Evolutionary conservation across 1,284 basidiomycete species (phyloP), one percentile per base, ranked within the genome.

Genomic region (Puccinia triticina): DNA sequence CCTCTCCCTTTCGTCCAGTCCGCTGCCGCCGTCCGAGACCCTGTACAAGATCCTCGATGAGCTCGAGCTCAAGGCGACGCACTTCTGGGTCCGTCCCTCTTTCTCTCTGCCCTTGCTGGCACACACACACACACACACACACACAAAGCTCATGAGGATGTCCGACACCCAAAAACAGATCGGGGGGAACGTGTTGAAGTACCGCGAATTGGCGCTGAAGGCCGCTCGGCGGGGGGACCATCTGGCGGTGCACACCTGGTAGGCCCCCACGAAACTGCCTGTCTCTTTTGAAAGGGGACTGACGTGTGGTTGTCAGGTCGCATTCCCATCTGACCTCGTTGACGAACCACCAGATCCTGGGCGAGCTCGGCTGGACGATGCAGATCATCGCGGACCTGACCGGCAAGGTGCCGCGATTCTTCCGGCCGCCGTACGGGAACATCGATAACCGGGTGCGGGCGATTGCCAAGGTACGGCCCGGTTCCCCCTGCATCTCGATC

Each of bases 181-280:
- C 16, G 80, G 80, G 43, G 73, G 73, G 37, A 82, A 82, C 48
- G 73, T 82, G 26, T 48, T 76, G 43, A 76, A 76, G 34, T 43
- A 82, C 29, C 71, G 73, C 64, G 23, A 69, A 11, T 48, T 76
- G 32, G 80, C 80, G 21, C 8, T 76, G 11, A 21, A 32, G 12
- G 80, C 73, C 5, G 61, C 46, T 53, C 61, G 43, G 53, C 16
- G 80, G 26, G 73, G 73, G 8, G 80, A 82, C 32, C 80, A 82
- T 71, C 23, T 82, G 16, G 80, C 80, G 11, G 80, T 82, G 8
- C 80, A 82, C 37, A 82, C 80, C n/a, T 82, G 80, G 80, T 82
- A 57, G 48, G 4, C 32, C 29, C 8, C 14, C n/a, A n/a, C n/a
- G 5, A 64, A 64, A 64, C 59, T 53, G 23, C 23, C n/a, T n/a